Conservation (phyloP, 208 protist genomes). For the Leptomonas pyrrhocoris region DNA sequence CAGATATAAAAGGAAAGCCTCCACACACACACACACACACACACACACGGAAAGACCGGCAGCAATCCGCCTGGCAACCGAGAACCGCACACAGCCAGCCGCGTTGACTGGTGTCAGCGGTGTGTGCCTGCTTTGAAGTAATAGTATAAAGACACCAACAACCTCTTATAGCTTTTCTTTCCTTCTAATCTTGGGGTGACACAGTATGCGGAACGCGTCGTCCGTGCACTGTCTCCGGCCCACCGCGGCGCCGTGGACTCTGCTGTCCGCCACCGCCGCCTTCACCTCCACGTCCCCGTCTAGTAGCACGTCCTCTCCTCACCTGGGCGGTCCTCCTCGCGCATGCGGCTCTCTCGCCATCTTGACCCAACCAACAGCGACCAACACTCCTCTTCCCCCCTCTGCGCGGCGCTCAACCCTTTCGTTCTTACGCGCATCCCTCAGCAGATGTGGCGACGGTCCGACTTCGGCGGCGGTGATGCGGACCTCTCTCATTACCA, state of each 20-base stretch:
- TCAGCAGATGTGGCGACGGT: neutral
- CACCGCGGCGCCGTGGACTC: neutral
- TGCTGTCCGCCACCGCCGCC: neutral
- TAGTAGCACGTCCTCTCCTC: neutral
- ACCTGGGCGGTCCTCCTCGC: neutral
- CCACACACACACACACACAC: too few relatives aligned
- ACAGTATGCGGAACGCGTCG: neutral
- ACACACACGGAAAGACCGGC: too few relatives aligned
- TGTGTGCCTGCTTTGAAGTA: too few relatives aligned
- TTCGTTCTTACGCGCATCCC: neutral
- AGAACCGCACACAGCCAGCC: too few relatives aligned
- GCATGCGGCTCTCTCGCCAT: too few relatives aligned
- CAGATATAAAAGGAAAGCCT: too few relatives aligned
- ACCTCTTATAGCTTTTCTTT: neutral
- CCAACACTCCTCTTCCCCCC: too few relatives aligned
- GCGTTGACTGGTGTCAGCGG: too few relatives aligned
- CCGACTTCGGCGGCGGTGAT: neutral
- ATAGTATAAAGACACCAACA: neutral
- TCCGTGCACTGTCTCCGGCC: conserved; percentile 2
- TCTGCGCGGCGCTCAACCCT: too few relatives aligned
- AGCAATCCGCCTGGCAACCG: too few relatives aligned
- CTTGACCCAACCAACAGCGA: too few relatives aligned
- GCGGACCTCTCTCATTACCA: neutral
- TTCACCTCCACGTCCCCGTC: neutral
- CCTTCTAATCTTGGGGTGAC: neutral